Evolutionary conservation across 176 grass and related monocot species (phyloP).

Genomic region (Ensete ventricosum): DNA sequence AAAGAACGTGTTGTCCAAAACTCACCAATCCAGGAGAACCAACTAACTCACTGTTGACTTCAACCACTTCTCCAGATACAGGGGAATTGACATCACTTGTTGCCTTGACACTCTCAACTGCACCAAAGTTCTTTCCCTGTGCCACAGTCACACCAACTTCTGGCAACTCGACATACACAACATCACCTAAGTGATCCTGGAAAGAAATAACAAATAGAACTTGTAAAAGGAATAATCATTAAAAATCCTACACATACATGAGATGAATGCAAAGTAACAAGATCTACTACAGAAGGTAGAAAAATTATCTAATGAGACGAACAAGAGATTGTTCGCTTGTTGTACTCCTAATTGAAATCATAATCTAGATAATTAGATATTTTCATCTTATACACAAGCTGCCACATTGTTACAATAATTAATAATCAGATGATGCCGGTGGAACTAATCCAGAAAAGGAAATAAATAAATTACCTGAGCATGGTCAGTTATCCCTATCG

Average conservation of each 20-base stretch:
- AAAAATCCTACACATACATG: background rate
- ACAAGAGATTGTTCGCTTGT: background rate
- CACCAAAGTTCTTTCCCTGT: slow-evolving; percentile 69
- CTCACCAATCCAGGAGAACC: slow-evolving; percentile 60
- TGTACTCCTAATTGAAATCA: background rate
- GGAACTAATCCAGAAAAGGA: background rate
- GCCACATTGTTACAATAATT: background rate
- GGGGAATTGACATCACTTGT: slow-evolving; percentile 84
- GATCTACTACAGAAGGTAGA: too few species aligned
- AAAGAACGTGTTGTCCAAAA: background rate
- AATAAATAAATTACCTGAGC: slow-evolving; percentile 51
- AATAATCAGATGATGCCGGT: background rate
- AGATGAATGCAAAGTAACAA: too few species aligned
- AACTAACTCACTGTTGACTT: slow-evolving; percentile 49
- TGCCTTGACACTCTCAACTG: slow-evolving; percentile 97
- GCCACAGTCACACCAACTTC: slow-evolving; percentile 56
- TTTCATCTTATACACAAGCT: background rate
- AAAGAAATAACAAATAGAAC: background rate
- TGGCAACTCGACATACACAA: slow-evolving; percentile 89
- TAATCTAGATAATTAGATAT: background rate
- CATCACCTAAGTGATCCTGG: slow-evolving; percentile 92
- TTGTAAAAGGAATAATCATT: background rate
- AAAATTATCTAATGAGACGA: background rate
- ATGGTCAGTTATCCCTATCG: slow-evolving; percentile 91
- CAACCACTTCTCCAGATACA: slow-evolving; percentile 67